Conservation (phyloP, 2,329 filamentous ascomycete species). For the Colletotrichum paranaense region DNA sequence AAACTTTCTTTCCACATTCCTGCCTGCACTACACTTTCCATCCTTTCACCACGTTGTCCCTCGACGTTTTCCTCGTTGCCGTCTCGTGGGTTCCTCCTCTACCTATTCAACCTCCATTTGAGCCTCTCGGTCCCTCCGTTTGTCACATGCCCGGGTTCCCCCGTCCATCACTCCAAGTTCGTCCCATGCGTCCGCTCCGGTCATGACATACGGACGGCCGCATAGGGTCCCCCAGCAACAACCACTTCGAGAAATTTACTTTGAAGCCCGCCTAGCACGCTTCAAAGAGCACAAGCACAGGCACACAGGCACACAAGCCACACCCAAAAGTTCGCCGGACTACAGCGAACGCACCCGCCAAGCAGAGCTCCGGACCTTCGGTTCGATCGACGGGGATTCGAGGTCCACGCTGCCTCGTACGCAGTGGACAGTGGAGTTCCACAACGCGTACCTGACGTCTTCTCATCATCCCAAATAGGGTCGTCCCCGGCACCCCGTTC, state of each 20-base stretch:
- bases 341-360: slow-evolving; percentile 3
- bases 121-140: slow-evolving; percentile 2
- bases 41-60: neutral
- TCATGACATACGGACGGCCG: slow-evolving; percentile 27
- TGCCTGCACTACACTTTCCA: neutral
- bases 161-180: slow-evolving; percentile 24
- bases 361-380: slow-evolving; percentile 26
- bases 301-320: neutral
- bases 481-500: slow-evolving; percentile 27
- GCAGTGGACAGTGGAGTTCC: slow-evolving; percentile 26
- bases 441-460: slow-evolving; percentile 16
- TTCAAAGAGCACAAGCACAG: neutral
- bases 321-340: neutral
- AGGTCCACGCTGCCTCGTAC: slow-evolving; percentile 33
- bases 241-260: neutral
- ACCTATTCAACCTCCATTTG: neutral
- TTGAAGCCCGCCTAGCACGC: neutral
- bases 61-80: neutral
- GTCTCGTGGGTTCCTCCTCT: slow-evolving; percentile 8
- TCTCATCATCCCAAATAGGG: slow-evolving; percentile 30
- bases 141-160: slow-evolving; percentile 23
- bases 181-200: slow-evolving; percentile 26
- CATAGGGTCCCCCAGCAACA: slow-evolving; percentile 9
- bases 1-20: neutral
- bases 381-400: slow-evolving; percentile 14